Evolutionary conservation across 2,329 filamentous ascomycete genomes (phyloP).

Genomic region (Aspergillus fumigatus): DNA sequence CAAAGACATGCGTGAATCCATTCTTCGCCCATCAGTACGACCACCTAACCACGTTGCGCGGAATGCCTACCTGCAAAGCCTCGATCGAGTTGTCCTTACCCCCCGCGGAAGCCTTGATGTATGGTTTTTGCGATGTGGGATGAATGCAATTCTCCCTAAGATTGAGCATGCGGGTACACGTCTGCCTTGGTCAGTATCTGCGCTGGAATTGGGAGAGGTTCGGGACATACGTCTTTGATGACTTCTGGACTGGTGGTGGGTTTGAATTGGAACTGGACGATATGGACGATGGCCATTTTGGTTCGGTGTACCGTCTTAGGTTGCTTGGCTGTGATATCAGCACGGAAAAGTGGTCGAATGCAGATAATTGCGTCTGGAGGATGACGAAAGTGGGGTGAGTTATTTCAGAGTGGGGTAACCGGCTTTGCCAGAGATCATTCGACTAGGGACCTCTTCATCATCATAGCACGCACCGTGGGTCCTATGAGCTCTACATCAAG

Average conservation of each 20-base stretch:
- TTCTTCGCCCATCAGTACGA: conserved; percentile 36
- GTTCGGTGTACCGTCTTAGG: background rate
- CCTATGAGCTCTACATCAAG: background rate
- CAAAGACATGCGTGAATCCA: conserved; percentile 65
- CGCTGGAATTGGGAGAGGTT: background rate
- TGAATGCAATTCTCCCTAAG: conserved; percentile 58
- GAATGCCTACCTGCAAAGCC: conserved; percentile 51
- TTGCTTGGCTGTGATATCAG: background rate
- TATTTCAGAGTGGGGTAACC: background rate
- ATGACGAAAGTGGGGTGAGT: background rate
- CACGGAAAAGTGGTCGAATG: too few relatives aligned
- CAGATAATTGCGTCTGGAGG: background rate
- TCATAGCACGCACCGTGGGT: background rate
- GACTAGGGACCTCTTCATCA: background rate
- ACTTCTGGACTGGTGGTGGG: conserved; percentile 44
- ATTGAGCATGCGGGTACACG: conserved; percentile 53
- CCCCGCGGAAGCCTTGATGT: conserved; percentile 56
- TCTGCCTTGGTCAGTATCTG: conserved; percentile 33
- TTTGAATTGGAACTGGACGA: conserved; percentile 66
- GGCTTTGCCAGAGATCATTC: background rate
- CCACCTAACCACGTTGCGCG: too few relatives aligned
- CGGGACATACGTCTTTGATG: conserved; percentile 51
- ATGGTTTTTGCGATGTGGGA: conserved; percentile 54
- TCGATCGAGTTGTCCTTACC: conserved; percentile 61
- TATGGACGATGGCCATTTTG: conserved; percentile 62